Evolutionary conservation across 176 grass and related monocot species (phyloP).

Genomic region (Eremochloa ophiuroides): DNA sequence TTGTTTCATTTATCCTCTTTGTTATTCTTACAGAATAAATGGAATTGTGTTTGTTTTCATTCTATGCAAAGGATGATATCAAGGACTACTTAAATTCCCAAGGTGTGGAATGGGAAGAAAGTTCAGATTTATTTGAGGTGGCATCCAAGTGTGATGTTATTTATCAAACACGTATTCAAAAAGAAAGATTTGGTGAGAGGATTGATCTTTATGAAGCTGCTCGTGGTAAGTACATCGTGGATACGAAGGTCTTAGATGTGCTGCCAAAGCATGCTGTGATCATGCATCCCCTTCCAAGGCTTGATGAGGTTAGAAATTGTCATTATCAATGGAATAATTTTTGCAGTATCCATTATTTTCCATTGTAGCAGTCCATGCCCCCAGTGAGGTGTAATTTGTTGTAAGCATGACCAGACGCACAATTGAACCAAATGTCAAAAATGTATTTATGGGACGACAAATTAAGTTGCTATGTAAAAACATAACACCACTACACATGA

Average conservation of each 20-base stretch:
- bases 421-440: not conserved
- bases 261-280: constrained; percentile 79
- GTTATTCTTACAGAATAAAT: constrained; percentile 9
- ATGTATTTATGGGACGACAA: not conserved
- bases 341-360: not conserved
- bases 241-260: constrained; percentile 73
- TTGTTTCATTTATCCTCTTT: not conserved
- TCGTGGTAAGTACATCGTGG: constrained; percentile 86
- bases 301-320: constrained; percentile 67
- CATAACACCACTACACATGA: not conserved
- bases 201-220: constrained; percentile 88
- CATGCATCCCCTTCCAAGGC: constrained; percentile 95
- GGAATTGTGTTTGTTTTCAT: not conserved
- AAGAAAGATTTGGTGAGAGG: constrained; percentile 92
- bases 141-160: constrained; percentile 78
- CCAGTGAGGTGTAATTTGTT: not conserved
- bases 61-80: constrained; percentile 72
- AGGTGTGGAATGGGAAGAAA: constrained; percentile 92
- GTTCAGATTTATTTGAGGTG: constrained; percentile 82
- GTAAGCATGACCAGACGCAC: not conserved
- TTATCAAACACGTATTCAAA: constrained; percentile 93
- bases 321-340: constrained; percentile 1
- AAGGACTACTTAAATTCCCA: constrained; percentile 74
- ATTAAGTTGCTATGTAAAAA: not conserved
- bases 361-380: not conserved